Percentiles rank a stretch among this genome's conserved stretches.
phyloP scores from a whole-genome alignment of 2,329 filamentous ascomycete genomes.

The Chaetomium strumarium region DNA sequence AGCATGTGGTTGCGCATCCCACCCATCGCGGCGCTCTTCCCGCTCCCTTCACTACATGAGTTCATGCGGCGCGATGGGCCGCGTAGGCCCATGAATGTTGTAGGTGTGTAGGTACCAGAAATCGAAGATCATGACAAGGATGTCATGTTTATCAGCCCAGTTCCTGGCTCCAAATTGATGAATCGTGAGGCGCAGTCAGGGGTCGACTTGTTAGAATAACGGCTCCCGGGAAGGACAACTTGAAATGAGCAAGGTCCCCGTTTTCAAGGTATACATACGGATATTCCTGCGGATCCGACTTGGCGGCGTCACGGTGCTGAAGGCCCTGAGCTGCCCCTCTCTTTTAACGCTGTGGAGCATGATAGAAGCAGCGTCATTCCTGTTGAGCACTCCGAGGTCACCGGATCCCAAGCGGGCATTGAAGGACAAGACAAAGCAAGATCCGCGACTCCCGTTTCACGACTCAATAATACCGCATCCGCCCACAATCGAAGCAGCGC shows the following conservation, averaged over 20 bases:
- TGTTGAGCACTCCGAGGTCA: slow-evolving; percentile 18
- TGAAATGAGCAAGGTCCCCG: neutral
- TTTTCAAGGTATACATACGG: no score
- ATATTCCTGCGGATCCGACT: no score
- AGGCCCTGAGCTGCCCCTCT: slow-evolving; percentile 9
- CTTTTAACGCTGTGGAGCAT: slow-evolving; percentile 13
- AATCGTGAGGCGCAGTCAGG: no score
- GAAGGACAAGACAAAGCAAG: slow-evolving; percentile 10
- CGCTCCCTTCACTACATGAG: no score
- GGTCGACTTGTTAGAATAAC: no score
- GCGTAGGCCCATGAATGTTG: no score
- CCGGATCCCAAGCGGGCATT: slow-evolving; percentile 1
- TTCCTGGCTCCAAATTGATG: no score
- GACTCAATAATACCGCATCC: neutral
- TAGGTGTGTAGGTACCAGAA: neutral
- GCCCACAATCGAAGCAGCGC: neutral
- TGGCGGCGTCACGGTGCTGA: slow-evolving; percentile 17
- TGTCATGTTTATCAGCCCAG: no score
- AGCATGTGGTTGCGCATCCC: no score
- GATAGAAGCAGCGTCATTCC: slow-evolving; percentile 22
- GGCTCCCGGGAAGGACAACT: neutral
- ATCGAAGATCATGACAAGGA: neutral
- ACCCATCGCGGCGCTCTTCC: no score
- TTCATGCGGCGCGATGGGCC: no score
- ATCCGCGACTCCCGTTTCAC: neutral